A percentile compares a stretch with the other conserved stretches of the same genome.
Conservation (phyloP, 2,329 filamentous ascomycete genomes). For the Pseudofabraea citricarpa region DNA sequence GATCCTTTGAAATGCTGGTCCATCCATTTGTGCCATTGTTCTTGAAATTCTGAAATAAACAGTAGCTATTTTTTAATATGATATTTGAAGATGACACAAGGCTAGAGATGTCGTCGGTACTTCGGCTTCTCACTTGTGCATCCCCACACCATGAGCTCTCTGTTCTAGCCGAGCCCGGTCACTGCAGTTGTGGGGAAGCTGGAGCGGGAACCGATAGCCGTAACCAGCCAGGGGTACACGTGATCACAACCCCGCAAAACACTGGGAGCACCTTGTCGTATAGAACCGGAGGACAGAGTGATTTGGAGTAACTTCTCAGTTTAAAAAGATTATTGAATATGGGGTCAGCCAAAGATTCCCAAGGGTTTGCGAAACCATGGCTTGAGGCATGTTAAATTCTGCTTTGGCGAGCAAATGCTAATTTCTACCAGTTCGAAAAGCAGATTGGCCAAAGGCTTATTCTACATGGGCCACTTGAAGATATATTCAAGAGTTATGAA, state of each 20-base stretch:
- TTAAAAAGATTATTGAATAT: not conserved
- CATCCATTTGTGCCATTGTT: conserved; percentile 10
- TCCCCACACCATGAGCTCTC: conserved; percentile 2
- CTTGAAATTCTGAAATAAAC: not conserved
- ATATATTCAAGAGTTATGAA: conserved; percentile 1
- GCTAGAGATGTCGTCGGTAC: not conserved
- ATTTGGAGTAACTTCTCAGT: no score
- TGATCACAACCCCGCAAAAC: not conserved
- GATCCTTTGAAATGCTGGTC: conserved; percentile 32
- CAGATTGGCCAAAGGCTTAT: conserved; percentile 8
- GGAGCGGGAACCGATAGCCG: conserved; percentile 10
- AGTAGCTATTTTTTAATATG: not conserved
- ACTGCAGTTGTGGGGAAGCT: not conserved
- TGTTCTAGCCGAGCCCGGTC: conserved; percentile 7
- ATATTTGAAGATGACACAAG: not conserved
- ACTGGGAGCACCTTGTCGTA: no score
- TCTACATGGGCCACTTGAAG: conserved; percentile 5
- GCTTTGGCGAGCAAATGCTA: not conserved
- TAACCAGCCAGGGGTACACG: not conserved
- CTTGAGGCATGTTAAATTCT: conserved; percentile 7
- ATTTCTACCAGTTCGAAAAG: conserved; percentile 11
- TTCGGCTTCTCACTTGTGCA: conserved; percentile 1
- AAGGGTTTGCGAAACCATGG: conserved; percentile 11
- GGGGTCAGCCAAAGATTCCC: not conserved
- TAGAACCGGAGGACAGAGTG: no score